Percentiles rank a stretch among this genome's conserved stretches.
These are phyloP conservation scores for Backusella sp. DNA, from an alignment of 192 early-diverging fungal genomes.

Conservation along the genomic window DNA sequence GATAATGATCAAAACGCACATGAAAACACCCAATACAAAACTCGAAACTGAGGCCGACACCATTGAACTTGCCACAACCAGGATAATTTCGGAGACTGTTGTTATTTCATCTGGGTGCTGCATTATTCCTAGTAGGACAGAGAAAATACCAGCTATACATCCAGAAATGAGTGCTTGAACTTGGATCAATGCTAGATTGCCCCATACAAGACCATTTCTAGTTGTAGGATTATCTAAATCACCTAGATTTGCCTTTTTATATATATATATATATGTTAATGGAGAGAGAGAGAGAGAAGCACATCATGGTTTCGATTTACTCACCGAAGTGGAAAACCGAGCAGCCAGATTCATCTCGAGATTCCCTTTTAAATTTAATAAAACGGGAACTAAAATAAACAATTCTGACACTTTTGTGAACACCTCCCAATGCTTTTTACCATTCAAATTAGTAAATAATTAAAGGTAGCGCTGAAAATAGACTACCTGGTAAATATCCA, in stretches of 20 bases:
- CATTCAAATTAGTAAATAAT: not conserved
- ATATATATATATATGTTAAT: not conserved
- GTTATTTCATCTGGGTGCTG: slow-evolving; percentile 45
- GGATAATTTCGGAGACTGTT: slow-evolving; percentile 42
- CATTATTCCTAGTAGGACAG: slow-evolving; percentile 55
- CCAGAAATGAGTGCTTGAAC: slow-evolving; percentile 73
- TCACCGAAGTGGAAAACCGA: slow-evolving; percentile 70
- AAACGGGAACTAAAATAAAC: slow-evolving; percentile 82
- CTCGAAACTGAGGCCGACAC: slow-evolving; percentile 69
- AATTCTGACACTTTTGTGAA: slow-evolving; percentile 69
- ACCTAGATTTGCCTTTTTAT: slow-evolving; percentile 60
- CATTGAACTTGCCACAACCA: slow-evolving; percentile 65
- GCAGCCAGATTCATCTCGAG: slow-evolving; percentile 89
- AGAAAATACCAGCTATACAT: slow-evolving; percentile 69
- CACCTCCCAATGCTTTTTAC: slow-evolving; percentile 58
- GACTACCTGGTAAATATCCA: slow-evolving; percentile 63
- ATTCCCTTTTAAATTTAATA: slow-evolving; percentile 90
- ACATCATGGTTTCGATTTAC: not conserved
- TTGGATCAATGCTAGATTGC: slow-evolving; percentile 75
- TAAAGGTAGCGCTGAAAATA: not conserved
- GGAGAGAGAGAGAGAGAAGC: too few species aligned
- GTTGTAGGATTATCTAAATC: slow-evolving; percentile 51
- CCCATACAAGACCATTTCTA: slow-evolving; percentile 57
- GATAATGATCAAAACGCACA: slow-evolving; percentile 63
- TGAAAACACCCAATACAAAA: slow-evolving; percentile 69